Evolutionary conservation across 305 asterid genomes (phyloP).

Genomic region (Solanum hybrid): DNA sequence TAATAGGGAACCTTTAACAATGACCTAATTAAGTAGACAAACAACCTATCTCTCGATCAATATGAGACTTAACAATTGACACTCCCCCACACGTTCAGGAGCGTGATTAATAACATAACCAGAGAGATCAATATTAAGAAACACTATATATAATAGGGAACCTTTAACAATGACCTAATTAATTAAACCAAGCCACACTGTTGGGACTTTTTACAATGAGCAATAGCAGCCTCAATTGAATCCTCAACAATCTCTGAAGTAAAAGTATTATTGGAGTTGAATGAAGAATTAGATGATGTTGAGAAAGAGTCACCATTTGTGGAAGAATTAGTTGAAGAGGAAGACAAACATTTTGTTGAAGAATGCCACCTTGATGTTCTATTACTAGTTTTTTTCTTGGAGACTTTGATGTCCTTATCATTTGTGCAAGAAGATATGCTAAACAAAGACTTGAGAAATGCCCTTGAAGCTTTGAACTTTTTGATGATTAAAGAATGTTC

Average conservation of each 20-base stretch:
- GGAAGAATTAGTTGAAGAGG: slow-evolving; percentile 1
- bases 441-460: not conserved
- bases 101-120: not conserved
- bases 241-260: not conserved
- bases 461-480: not conserved
- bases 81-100: not conserved
- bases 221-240: not conserved
- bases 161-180: no score
- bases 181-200: not conserved
- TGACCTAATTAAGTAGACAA: not conserved
- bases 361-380: not conserved
- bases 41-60: not conserved
- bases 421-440: not conserved
- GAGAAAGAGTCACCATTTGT: not conserved
- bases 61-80: not conserved
- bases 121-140: not conserved
- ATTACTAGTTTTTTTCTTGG: not conserved
- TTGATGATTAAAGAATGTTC: not conserved
- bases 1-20: no score
- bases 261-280: not conserved
- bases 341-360: not conserved
- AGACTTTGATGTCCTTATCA: not conserved
- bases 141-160: no score
- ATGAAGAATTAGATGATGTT: slow-evolving; percentile 4
- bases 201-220: not conserved